phyloP scores from a whole-genome alignment of 2,329 filamentous ascomycete species.

The Drechslerella coelobrocha region DNA sequence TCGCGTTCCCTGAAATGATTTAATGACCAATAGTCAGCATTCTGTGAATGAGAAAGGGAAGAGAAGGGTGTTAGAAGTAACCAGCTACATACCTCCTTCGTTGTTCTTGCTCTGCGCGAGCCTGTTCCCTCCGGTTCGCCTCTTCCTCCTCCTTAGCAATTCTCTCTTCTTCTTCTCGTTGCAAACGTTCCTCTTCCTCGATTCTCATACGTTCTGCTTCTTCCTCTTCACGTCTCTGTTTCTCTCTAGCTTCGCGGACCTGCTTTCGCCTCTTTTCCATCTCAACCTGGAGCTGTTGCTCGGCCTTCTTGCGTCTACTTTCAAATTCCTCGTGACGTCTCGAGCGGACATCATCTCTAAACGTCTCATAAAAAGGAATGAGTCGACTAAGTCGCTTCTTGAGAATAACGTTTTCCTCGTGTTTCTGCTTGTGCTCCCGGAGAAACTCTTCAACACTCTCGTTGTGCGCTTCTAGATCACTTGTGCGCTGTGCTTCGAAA shows the following conservation, averaged over 20 bases:
- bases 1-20: conserved; percentile 68
- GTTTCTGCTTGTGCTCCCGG: conserved; percentile 80
- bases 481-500: conserved; percentile 80
- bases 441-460: conserved; percentile 77
- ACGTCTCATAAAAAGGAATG: conserved; percentile 81
- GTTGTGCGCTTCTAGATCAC: conserved; percentile 81
- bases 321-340: conserved; percentile 94
- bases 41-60: conserved; percentile 4
- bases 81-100: conserved; percentile 65
- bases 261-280: conserved; percentile 88
- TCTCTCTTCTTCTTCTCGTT: conserved; percentile 84
- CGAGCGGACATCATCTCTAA: conserved; percentile 81
- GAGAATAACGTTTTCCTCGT: conserved; percentile 87
- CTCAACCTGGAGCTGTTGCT: conserved; percentile 90
- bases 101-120: conserved; percentile 68
- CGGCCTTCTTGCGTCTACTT: conserved; percentile 86
- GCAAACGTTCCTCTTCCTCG: conserved; percentile 85
- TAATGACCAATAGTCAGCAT: conserved; percentile 56
- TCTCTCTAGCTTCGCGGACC: conserved; percentile 78
- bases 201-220: conserved; percentile 77
- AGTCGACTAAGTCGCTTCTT: conserved; percentile 90
- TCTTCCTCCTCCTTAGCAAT: conserved; percentile 76
- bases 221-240: conserved; percentile 83
- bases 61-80: conserved; percentile 12
- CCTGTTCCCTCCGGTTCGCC: conserved; percentile 72